Evolutionary conservation across 2,329 filamentous ascomycete genomes (phyloP).

Genomic region (Hymenotorrendiella dingleyae): DNA sequence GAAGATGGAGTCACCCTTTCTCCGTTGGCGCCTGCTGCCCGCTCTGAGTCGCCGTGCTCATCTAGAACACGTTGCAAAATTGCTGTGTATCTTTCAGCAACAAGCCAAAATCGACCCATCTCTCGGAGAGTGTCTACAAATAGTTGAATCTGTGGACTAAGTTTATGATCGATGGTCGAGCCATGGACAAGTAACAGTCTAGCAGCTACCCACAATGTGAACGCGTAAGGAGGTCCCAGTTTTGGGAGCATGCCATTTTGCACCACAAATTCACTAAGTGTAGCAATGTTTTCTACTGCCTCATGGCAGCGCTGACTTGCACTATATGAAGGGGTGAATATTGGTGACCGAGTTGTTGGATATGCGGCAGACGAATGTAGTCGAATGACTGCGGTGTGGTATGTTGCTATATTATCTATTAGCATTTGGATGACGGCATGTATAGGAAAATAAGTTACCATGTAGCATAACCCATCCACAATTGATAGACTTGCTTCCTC

Average conservation of each 20-base stretch:
- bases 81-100: conserved; percentile 74
- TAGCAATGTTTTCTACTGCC: conserved; percentile 77
- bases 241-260: conserved; percentile 69
- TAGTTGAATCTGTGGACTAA: conserved; percentile 72
- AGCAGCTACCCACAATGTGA: conserved; percentile 87
- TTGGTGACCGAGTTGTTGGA: conserved; percentile 78
- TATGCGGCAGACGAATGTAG: conserved; percentile 90
- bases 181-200: conserved; percentile 83
- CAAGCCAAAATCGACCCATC: conserved; percentile 80
- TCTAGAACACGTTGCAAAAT: conserved; percentile 79
- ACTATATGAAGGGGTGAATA: conserved; percentile 83
- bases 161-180: conserved; percentile 78
- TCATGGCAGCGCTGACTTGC: conserved; percentile 77
- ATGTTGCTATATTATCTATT: conserved; percentile 51
- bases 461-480: conserved; percentile 90
- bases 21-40: conserved; percentile 50
- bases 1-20: conserved; percentile 74
- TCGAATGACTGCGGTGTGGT: conserved; percentile 83
- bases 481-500: conserved; percentile 63
- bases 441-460: conserved; percentile 17
- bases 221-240: conserved; percentile 85
- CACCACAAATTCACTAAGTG: conserved; percentile 72
- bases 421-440: conserved; percentile 2
- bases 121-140: conserved; percentile 77
- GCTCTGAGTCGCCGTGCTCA: conserved; percentile 75